Base-by-base conservation (phyloP, 163 green algal genomes). In the Picocystis sp. region DNA sequence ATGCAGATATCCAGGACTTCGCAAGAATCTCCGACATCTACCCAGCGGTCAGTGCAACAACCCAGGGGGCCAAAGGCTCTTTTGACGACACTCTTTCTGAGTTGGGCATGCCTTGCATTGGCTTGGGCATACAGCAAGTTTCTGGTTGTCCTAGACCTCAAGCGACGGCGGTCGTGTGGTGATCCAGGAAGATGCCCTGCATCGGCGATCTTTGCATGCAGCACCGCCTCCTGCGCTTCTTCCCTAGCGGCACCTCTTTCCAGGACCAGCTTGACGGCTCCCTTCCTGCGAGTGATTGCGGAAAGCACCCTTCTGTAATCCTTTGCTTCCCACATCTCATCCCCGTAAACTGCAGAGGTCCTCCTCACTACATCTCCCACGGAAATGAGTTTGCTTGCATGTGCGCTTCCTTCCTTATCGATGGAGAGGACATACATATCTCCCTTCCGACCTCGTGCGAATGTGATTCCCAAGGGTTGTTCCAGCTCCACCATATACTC, bases 401-500 rank as follows among this genome's bases (percentile, higher is more conserved):
- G 52, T 1, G 58, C 58, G 33, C 62, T 65, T 12, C 53, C 58
- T n/a, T 42, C 34, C 11, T 54, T 54, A 8, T 33, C 17, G 9
- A 54, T 23, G 8, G 29, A 38, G 15, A 64, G 33, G 22, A 64
- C 57, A 35, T 64, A 64, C 11, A 64, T 35, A 11, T 22, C 22
- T 22, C 57, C 57, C 15, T 19, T 24, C 11, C 53, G 42, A 12
- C 22, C 52, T n/a, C 24, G 24, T 3, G 57, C 57, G 29, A 64
- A 64, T n/a, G 52, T 43, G 12, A 64, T 66, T 17, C 58, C 58
- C 3, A 62, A 14, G 14, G 58, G 58, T 41, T 56, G 61, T 17
- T 65, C 58, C 25, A 65, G 60, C 14, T 53, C 62, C 17, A 65
- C 58, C 55, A 65, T 65, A 50, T 65, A 65, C 24, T 65, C 58